These are phyloP conservation scores for Anthracocystis walkeri DNA, from an alignment of 1,284 basidiomycete genomes.

Conservation along the genomic window DNA sequence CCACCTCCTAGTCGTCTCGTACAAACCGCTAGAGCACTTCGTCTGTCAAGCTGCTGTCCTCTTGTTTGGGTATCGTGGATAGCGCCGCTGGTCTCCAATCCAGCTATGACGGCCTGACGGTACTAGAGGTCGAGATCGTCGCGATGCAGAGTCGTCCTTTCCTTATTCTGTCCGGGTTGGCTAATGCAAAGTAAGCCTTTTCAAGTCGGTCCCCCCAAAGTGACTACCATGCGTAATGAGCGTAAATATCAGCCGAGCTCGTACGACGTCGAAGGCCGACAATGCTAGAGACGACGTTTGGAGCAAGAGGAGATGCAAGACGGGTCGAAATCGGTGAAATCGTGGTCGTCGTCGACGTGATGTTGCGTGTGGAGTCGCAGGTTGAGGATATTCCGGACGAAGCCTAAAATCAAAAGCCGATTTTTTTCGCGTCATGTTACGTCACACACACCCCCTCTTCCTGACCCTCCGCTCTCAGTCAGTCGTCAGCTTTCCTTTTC, in stretches of 20 bases:
- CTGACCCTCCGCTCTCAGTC: not conserved
- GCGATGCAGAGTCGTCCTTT: not conserved
- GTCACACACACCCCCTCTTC: not conserved
- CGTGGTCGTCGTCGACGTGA: not conserved
- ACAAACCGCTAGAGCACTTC: not conserved
- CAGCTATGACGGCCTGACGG: too few relatives aligned
- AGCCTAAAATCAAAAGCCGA: not conserved
- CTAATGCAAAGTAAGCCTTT: not conserved
- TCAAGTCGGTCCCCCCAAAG: not conserved
- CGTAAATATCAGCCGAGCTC: not conserved
- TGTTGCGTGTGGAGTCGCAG: not conserved
- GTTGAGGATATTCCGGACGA: slow-evolving; percentile 1
- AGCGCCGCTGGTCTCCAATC: not conserved
- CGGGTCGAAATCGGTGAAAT: not conserved
- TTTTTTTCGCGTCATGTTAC: slow-evolving; percentile 3
- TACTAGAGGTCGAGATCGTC: too few relatives aligned
- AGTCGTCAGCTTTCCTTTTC: not conserved
- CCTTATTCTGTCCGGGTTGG: not conserved
- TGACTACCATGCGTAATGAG: too few relatives aligned
- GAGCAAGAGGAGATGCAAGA: not conserved
- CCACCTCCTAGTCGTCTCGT: not conserved
- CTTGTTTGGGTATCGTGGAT: slow-evolving; percentile 15
- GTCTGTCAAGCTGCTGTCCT: not conserved
- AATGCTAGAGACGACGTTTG: not conserved
- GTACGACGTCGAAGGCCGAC: not conserved